Evolutionary conservation across 2,329 filamentous ascomycete genomes (phyloP).

Genomic region (Myriosclerotinia curreyana): DNA sequence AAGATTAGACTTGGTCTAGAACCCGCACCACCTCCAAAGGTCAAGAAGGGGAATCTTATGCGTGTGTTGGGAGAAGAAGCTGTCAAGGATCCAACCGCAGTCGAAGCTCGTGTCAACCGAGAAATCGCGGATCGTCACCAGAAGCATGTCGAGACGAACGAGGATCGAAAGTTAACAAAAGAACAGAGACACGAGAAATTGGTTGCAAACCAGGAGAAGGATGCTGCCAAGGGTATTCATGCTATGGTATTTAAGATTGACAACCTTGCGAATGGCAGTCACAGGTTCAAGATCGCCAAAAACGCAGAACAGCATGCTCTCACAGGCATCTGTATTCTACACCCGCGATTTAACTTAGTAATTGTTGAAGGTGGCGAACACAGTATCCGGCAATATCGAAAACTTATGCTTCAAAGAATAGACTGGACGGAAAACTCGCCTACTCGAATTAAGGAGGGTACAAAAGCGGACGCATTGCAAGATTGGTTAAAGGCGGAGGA

Average conservation of each 20-base stretch:
- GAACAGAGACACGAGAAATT: constrained; percentile 86
- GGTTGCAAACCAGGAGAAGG: constrained; percentile 75
- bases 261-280: constrained; percentile 85
- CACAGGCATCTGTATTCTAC: constrained; percentile 86
- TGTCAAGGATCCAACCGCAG: constrained; percentile 94
- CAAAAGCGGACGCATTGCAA: constrained; percentile 60
- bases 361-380: constrained; percentile 88
- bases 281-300: constrained; percentile 87
- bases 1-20: constrained; percentile 91
- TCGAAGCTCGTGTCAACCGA: constrained; percentile 88
- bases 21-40: constrained; percentile 87
- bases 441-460: constrained; percentile 59
- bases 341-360: constrained; percentile 83
- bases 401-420: constrained; percentile 89
- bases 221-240: constrained; percentile 81
- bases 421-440: constrained; percentile 90
- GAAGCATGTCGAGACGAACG: constrained; percentile 74
- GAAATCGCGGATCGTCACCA: constrained; percentile 86
- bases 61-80: constrained; percentile 81
- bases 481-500: constrained; percentile 79
- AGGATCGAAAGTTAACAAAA: constrained; percentile 82
- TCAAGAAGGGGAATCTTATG: constrained; percentile 98
- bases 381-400: constrained; percentile 81
- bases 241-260: constrained; percentile 86
- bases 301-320: constrained; percentile 88